Conservation (phyloP, 83 land plant genomes). For the Picea abies region DNA sequence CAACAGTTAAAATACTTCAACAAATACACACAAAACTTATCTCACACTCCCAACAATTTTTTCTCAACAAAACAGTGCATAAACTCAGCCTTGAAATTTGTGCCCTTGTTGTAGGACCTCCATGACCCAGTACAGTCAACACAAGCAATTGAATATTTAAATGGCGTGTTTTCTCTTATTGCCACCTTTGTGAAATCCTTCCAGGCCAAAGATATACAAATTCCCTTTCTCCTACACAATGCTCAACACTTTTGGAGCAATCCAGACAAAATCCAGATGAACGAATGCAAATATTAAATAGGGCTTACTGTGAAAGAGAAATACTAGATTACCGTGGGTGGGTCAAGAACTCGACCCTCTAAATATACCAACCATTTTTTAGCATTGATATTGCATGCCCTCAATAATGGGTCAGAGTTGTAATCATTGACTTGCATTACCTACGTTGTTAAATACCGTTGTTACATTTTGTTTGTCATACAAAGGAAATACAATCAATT, state of each 20-base stretch:
- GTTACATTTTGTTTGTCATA: background rate
- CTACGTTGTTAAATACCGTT: constrained; percentile 22
- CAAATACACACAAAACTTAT: no score
- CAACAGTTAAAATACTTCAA: no score
- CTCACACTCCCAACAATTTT: no score
- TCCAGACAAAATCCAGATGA: constrained; percentile 77
- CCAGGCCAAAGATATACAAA: constrained; percentile 78
- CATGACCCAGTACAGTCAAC: no score
- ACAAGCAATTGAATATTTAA: no score
- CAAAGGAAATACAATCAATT: background rate
- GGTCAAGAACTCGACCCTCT: constrained; percentile 46
- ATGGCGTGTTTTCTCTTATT: background rate
- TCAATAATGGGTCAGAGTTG: constrained; percentile 45
- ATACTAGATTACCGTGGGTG: constrained; percentile 38
- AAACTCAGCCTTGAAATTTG: no score
- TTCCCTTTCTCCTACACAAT: constrained; percentile 44
- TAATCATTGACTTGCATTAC: constrained; percentile 46
- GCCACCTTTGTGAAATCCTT: constrained; percentile 60
- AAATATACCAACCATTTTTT: constrained; percentile 32
- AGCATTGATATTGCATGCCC: constrained; percentile 43
- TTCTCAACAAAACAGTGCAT: no score
- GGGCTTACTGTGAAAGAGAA: constrained; percentile 22
- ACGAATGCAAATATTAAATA: constrained; percentile 38
- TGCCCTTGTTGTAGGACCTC: no score
- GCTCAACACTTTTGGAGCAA: constrained; percentile 62